Percentiles rank a stretch among this genome's conserved stretches.
Evolutionary conservation across 2,329 filamentous ascomycete species (phyloP).

Genomic region (Colletotrichum sp.): DNA sequence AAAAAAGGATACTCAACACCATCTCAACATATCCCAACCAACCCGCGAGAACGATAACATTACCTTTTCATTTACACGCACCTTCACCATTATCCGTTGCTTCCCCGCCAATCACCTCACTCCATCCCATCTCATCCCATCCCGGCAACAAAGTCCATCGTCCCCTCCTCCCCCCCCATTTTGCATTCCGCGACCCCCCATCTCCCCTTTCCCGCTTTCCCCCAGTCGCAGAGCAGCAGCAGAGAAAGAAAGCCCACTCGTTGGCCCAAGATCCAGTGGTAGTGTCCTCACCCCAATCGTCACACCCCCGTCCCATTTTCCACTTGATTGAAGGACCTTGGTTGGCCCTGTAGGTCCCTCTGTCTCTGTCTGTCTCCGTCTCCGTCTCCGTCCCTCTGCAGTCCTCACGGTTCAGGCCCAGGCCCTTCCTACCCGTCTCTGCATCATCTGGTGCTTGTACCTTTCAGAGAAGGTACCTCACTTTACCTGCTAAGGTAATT

Average conservation of each 20-base stretch:
- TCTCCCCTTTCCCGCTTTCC: background rate
- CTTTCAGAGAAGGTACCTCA: background rate
- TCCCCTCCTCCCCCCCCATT: background rate
- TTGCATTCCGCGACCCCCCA: background rate
- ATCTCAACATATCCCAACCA: background rate
- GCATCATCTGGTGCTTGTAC: background rate
- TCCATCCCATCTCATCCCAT: conserved; percentile 13
- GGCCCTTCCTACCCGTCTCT: background rate
- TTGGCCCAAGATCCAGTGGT: background rate
- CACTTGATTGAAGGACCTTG: background rate
- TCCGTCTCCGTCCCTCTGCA: background rate
- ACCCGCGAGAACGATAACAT: background rate
- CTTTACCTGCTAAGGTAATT: background rate
- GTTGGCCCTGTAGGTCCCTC: background rate
- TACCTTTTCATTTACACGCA: background rate
- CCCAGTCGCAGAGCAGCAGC: background rate
- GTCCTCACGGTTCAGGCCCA: background rate
- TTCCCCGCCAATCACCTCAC: background rate
- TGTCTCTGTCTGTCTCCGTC: background rate
- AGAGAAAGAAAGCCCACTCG: background rate
- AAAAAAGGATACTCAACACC: background rate
- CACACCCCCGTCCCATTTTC: conserved; percentile 5
- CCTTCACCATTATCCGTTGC: background rate
- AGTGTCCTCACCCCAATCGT: background rate
- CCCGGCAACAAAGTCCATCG: background rate